phyloP scores from a whole-genome alignment of 2,329 filamentous ascomycete genomes.

The Stagonosporopsis chrysanthemi region DNA sequence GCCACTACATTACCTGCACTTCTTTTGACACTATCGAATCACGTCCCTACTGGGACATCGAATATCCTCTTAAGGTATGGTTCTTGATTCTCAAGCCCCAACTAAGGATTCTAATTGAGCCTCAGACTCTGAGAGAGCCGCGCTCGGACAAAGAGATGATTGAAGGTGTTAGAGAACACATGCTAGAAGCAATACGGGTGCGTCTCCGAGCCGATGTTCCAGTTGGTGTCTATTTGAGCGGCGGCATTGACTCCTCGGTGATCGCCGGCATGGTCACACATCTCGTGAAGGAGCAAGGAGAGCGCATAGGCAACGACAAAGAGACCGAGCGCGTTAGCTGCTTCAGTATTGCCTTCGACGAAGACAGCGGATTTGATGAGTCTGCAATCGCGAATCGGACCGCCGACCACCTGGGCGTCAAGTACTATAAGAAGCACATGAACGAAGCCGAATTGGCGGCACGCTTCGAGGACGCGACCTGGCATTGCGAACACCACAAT shows the following conservation, averaged over 20 bases:
- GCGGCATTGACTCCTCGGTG: constrained; percentile 65
- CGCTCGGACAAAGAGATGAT: constrained; percentile 61
- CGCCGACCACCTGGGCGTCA: constrained; percentile 56
- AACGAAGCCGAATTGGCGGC: constrained; percentile 54
- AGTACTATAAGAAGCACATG: constrained; percentile 54
- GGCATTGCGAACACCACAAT: constrained; percentile 55
- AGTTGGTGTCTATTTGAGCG: constrained; percentile 63
- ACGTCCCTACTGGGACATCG: constrained; percentile 60
- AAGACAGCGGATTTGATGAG: constrained; percentile 60
- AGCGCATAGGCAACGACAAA: constrained; percentile 55
- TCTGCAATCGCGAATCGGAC: constrained; percentile 57
- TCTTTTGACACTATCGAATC: constrained; percentile 50
- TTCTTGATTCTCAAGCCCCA: neutral
- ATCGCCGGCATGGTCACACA: constrained; percentile 64
- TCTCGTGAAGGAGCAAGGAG: constrained; percentile 56
- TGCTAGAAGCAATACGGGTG: constrained; percentile 61
- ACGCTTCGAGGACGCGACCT: constrained; percentile 55
- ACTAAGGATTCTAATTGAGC: neutral
- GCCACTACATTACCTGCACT: constrained; percentile 34
- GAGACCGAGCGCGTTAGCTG: constrained; percentile 48
- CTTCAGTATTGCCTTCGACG: constrained; percentile 62
- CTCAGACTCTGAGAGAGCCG: constrained; percentile 49
- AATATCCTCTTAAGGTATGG: constrained; percentile 57
- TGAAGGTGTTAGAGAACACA: constrained; percentile 56
- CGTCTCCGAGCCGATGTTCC: constrained; percentile 65